Base-by-base conservation (phyloP, 2,329 filamentous ascomycete genomes). In the Monilinia aucupariae region DNA sequence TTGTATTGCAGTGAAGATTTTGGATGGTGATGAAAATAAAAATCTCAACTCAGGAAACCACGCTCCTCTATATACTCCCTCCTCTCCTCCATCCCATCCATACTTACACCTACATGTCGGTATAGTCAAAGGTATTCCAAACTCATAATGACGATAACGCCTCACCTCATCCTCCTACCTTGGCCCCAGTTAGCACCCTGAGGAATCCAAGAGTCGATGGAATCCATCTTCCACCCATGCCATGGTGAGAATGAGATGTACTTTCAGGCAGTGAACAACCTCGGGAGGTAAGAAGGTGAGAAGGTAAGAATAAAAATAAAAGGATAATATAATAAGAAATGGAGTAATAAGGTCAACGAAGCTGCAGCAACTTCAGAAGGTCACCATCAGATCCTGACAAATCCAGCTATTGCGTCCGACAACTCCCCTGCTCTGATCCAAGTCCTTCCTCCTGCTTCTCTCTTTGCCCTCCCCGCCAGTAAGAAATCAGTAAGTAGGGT, bases 131-230 rank as follows among this genome's bases (percentile, higher is more conserved):
- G 22, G 27, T 30, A 52, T 52, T 15, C 8, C 45, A 43, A 37
- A 58, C 27, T 47, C 54, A 47, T 34, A 27, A 62, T 62, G 60
- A 62, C 51, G 60, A 58, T 25, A 56, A 55, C 43, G 59, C 59
- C 59, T 62, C 59, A 62, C 59, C 50, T 62, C 50, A 62, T 62
- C 59, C 51, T 62, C 59, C 51, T 62, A 22, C 54, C 25, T 34
- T 22, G 22, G 34, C 49, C 58, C 58, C 20, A 20, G 54, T 34
- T 58, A 58, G 41, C 13, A 25, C 34, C 54, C 25, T 17, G 47
- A n/a, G 41, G 54, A 47, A 32, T 47, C 22, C n/a, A 39, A 22
- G 41, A 32, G 25, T 12, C 39, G 27, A 45, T 30, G 13, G n/a
- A 56, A 34, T 56, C 54, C 54, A 56, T 41, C 22, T 47, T 47